Base-by-base conservation (phyloP, 306 rosid species). In the Trifolium repens region DNA sequence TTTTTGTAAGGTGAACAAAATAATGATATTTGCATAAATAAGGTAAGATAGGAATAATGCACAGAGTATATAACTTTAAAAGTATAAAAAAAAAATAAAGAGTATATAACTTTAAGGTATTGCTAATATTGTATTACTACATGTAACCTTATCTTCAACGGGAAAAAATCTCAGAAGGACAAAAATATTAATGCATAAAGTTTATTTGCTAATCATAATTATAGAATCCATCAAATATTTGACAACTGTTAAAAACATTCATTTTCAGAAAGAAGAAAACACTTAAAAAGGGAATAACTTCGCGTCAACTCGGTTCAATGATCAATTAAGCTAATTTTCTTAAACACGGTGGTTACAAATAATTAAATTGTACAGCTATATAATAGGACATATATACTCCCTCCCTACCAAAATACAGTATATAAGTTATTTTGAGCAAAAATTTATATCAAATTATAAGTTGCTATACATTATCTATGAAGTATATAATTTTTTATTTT, bases 41-140 rank as follows among this genome's bases (percentile, higher is more conserved):
- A 30, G 49, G 60, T 19, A 67, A 44, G 58, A 67, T 26, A 49
- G 32, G 74, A 69, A 34, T 69, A 49, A 49, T 49, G n/a, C 39
- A 22, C 8, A 22, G 16, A 42, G 53, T 66, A 22, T 43, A n/a
- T 14, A 61, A 58, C 19, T 54, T 8, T 54, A 37, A 37, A 39
- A 39, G 40, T 37, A 37, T 37, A 35, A 35, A 35, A 35, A 39
- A 7, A 39, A 32, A 32, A 50, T 50, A n/a, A 17, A 43, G 49
- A 12, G 16, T 46, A 1, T 26, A 27, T 60, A 30, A 60, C 6
- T 15, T 73, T 58, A 46, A 27, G 0, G 16, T 14, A 42, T 35
- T 58, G 34, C 26, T 3, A 59, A 27, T 60, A 43, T 27, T 11
- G 24, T 67, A 42, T 8, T 8, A 44, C 12, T 43, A 19, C 46